These are phyloP conservation scores for Tubosaeta sp. DNA, from an alignment of 768 basidiomycete genomes.

Conservation along the genomic window DNA sequence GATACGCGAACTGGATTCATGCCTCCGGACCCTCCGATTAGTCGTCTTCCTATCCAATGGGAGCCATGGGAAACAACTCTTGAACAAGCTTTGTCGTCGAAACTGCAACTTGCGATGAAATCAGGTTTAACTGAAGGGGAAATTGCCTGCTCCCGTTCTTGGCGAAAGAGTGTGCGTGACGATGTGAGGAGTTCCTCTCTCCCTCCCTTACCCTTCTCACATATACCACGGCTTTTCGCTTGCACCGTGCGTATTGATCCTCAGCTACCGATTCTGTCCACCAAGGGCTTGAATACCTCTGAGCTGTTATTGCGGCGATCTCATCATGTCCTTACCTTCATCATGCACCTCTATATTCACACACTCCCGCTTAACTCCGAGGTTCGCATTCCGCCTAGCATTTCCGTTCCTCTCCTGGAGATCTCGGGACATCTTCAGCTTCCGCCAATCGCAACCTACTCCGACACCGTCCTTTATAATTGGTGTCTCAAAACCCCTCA, in stretches of 20 bases:
- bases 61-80: conserved; percentile 68
- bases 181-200: conserved; percentile 34
- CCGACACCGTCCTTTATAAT: conserved; percentile 90
- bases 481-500: conserved; percentile 43
- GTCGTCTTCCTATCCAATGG: conserved; percentile 58
- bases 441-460: conserved; percentile 86
- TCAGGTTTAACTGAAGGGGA: conserved; percentile 36
- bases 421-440: conserved; percentile 68
- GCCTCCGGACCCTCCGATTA: conserved; percentile 69
- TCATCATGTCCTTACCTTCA: conserved; percentile 67
- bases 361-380: conserved; percentile 46
- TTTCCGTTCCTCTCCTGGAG: conserved; percentile 73
- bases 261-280: conserved; percentile 54
- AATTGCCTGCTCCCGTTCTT: conserved; percentile 40
- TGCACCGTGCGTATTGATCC: background rate
- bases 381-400: conserved; percentile 60
- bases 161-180: conserved; percentile 48
- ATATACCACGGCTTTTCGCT: background rate
- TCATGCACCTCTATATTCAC: conserved; percentile 78
- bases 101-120: conserved; percentile 55
- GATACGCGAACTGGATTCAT: conserved; percentile 90
- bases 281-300: conserved; percentile 42
- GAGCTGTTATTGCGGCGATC: conserved; percentile 62
- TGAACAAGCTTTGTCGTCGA: conserved; percentile 42
- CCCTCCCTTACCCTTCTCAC: background rate